Conservation (phyloP, 805 yeast species). For the Pichia deserticola region DNA sequence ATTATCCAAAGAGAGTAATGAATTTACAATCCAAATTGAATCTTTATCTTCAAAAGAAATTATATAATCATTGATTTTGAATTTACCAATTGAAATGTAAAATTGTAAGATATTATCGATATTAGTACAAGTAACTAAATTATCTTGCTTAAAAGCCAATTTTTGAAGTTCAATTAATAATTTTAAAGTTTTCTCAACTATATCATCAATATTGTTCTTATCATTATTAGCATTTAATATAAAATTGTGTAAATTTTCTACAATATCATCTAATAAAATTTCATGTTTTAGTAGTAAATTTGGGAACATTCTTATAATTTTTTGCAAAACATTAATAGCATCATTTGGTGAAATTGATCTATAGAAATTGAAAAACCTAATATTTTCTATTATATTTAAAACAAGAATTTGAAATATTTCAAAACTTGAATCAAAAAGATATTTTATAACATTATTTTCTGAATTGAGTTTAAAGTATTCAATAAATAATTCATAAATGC, state of each 20-base stretch:
- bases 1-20: neutral
- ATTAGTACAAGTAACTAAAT: conserved; percentile 1
- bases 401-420: too few relatives aligned
- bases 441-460: too few relatives aligned
- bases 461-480: too few relatives aligned
- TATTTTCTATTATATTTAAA: too few relatives aligned
- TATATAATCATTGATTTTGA: neutral
- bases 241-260: neutral
- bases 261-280: neutral
- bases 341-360: too few relatives aligned
- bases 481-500: too few relatives aligned
- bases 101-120: conserved; percentile 1
- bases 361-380: too few relatives aligned
- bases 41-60: neutral
- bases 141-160: neutral
- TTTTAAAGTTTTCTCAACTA: neutral
- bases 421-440: too few relatives aligned
- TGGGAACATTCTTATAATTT: too few relatives aligned
- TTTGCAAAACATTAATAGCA: too few relatives aligned
- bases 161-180: neutral
- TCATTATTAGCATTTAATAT: conserved; percentile 2
- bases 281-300: too few relatives aligned
- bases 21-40: conserved; percentile 1
- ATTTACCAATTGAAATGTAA: neutral
- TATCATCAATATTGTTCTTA: neutral